phyloP scores from a whole-genome alignment of 2,329 filamentous ascomycete genomes.

The Aquanectria penicillioides region DNA sequence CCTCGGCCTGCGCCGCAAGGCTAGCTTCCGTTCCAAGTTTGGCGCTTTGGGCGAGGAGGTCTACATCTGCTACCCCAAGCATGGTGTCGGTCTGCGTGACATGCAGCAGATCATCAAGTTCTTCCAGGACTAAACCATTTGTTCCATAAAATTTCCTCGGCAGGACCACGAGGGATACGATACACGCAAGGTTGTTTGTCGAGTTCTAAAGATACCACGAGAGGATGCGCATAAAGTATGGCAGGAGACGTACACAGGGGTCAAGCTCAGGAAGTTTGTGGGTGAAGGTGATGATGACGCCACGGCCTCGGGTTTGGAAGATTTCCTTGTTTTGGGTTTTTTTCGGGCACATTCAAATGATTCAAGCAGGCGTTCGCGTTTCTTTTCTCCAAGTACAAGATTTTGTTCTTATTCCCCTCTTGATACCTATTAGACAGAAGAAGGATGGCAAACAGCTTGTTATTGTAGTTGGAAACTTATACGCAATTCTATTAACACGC shows the following conservation, averaged over 20 bases:
- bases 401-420: conserved; percentile 1
- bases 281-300: not conserved
- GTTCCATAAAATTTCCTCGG: no score
- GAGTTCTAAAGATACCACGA: no score
- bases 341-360: not conserved
- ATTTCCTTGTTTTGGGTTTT: not conserved
- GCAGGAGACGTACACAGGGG: no score
- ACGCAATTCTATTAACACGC: not conserved
- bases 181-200: no score
- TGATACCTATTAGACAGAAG: conserved; percentile 24
- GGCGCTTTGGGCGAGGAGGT: conserved; percentile 85
- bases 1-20: conserved; percentile 84
- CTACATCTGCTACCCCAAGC: conserved; percentile 89
- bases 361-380: not conserved
- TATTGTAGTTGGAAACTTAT: conserved; percentile 9
- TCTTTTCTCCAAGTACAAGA: not conserved
- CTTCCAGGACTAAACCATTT: conserved; percentile 74
- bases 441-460: not conserved
- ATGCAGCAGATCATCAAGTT: conserved; percentile 89
- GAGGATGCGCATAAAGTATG: no score
- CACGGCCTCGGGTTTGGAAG: not conserved
- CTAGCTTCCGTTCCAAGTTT: conserved; percentile 90
- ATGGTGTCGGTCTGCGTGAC: conserved; percentile 83
- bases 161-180: no score
- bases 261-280: not conserved